Percentiles rank a stretch among this genome's conserved stretches.
phyloP scores from a whole-genome alignment of 352 stramenopile genomes.

The Phytophthora citrophthora region DNA sequence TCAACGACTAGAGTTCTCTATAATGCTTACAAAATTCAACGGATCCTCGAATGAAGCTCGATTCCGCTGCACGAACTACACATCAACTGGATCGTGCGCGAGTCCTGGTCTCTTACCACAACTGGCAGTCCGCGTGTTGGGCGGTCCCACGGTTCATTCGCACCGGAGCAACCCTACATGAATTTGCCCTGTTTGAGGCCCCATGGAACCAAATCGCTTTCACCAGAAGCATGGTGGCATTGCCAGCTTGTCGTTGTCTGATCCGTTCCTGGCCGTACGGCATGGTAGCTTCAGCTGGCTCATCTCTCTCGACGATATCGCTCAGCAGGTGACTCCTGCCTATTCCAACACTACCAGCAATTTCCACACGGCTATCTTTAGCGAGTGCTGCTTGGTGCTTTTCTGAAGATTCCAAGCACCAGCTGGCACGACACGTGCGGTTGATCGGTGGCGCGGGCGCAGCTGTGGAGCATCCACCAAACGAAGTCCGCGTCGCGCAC shows the following conservation, averaged over 20 bases:
- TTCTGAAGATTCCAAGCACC: slow-evolving; percentile 21
- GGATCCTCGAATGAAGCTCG: too few species aligned
- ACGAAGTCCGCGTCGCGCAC: background rate
- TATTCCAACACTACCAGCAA: background rate
- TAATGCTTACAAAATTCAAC: too few species aligned
- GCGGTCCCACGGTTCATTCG: slow-evolving; percentile 18
- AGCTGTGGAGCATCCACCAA: slow-evolving; percentile 8
- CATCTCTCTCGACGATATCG: slow-evolving; percentile 3
- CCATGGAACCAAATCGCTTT: too few species aligned
- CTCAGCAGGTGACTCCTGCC: background rate
- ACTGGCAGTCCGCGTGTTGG: slow-evolving; percentile 6
- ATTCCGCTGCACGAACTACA: slow-evolving; percentile 17
- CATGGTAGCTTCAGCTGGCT: background rate
- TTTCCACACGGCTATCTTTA: slow-evolving; percentile 1
- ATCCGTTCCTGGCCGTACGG: too few species aligned
- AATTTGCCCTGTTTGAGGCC: background rate
- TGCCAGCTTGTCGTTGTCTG: too few species aligned
- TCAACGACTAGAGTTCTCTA: too few species aligned
- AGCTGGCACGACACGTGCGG: slow-evolving; percentile 8
- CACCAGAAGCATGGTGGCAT: too few species aligned
- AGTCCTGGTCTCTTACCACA: slow-evolving; percentile 12
- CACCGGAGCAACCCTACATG: background rate
- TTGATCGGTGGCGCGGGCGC: background rate
- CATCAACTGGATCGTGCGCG: too few species aligned
- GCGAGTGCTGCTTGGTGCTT: slow-evolving; percentile 13